A percentile compares a stretch with the other conserved stretches of the same genome.
Conservation (phyloP, 257 asterid species). For the Fraxinus quadrangulata region DNA sequence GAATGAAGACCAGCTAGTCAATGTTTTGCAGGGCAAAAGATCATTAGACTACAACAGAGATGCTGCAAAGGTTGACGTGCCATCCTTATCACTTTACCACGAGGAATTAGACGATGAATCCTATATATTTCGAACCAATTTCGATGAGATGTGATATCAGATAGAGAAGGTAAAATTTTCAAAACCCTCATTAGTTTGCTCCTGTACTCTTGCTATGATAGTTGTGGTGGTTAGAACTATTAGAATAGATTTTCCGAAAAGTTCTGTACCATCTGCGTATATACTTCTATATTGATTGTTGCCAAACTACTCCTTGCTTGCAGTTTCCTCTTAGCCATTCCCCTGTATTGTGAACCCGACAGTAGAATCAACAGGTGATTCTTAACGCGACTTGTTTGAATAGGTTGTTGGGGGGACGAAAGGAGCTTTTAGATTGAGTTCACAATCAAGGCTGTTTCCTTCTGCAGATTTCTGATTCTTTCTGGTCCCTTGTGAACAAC, state of each 20-base stretch:
- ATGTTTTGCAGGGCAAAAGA: conserved; percentile 68
- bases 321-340: conserved; percentile 17
- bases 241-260: background rate
- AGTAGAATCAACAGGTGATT: background rate
- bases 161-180: conserved; percentile 13
- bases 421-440: background rate
- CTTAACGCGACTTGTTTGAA: background rate
- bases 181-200: conserved; percentile 5
- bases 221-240: background rate
- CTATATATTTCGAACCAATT: conserved; percentile 67
- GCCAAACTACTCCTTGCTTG: conserved; percentile 9
- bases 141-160: conserved; percentile 52
- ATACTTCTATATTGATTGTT: conserved; percentile 14
- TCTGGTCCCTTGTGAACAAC: background rate
- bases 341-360: conserved; percentile 2
- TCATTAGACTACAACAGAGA: conserved; percentile 36
- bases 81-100: conserved; percentile 60
- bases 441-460: background rate
- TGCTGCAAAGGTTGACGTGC: conserved; percentile 35
- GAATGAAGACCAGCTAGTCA: conserved; percentile 19
- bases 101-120: conserved; percentile 87
- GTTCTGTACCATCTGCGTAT: background rate
- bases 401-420: background rate
- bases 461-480: conserved; percentile 2
- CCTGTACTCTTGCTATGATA: background rate